Base-by-base conservation (phyloP, 163 green algal genomes). In the Chlorella variabilis region DNA sequence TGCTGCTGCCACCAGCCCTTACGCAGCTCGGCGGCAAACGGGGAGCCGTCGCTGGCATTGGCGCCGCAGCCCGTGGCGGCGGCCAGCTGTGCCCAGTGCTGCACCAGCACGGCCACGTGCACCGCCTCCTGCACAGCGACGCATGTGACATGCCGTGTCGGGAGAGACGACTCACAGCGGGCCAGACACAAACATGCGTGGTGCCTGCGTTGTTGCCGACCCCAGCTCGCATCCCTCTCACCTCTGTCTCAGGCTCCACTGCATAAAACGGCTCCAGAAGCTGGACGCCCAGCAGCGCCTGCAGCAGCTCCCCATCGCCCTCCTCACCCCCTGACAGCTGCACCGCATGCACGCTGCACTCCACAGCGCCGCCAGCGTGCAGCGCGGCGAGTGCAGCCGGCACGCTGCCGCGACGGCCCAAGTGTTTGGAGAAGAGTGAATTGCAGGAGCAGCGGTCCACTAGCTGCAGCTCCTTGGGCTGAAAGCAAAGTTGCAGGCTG, bases 391-490 rank as follows among this genome's bases (percentile, higher is more conserved):
- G n/a, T n/a, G n/a, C 49, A 23, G 49, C 21, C 2, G 49, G 11
- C 33, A 67, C 13, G 5, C 5, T 29, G 34, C 71, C 51, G 0
- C 71, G 71, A 9, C 71, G 49, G 5, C 51, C 49, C 49, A 66
- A 34, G 15, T 31, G 49, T 33, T 38, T 34, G 33, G 25, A 38
- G 9, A 78, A 66, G 29, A 68, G 29, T 31, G 27, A 23, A 33
- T 8, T 20, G 3, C 48, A 5, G 49, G 11, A 23, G 42, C 13
- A 3, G 11, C 3, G 15, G 9, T 78, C 71, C 33, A 78, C 33
- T 9, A 78, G 71, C 34, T 66, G 49, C 34, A 66, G 27, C 71
- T 78, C 71, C 51, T 66, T 66, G 25, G 49, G 71, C 21, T 11
- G 34, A 51, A 66, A 62, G 17, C 59, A 49, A 31, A 78, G 33